A percentile compares a stretch with the other conserved stretches of the same genome.
Evolutionary conservation across 495 filamentous ascomycete species (phyloP).

Genomic region (Podospora pseudopauciseta): DNA sequence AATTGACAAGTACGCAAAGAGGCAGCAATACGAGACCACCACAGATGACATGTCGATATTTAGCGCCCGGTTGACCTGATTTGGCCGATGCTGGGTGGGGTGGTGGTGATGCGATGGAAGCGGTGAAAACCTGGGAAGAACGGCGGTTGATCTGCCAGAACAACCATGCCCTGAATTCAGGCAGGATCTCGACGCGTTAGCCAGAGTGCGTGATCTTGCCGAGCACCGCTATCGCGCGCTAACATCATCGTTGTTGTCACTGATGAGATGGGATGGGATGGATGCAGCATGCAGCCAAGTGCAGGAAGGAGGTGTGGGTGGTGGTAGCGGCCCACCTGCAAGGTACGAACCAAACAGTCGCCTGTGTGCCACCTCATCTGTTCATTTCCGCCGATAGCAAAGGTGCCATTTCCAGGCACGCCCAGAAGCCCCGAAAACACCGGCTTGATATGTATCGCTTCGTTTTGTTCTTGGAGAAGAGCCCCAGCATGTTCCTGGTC

Average conservation of each 20-base stretch:
- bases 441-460: not conserved
- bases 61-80: slow-evolving; percentile 1
- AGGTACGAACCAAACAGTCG: slow-evolving; percentile 10
- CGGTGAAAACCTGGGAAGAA: not conserved
- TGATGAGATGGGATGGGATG: not conserved
- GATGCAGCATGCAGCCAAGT: not conserved
- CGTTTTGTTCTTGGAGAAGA: not conserved
- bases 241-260: not conserved
- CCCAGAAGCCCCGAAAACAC: not conserved
- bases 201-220: slow-evolving; percentile 2
- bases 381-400: slow-evolving; percentile 17
- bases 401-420: slow-evolving; percentile 19
- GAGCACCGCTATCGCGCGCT: not conserved
- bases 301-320: not conserved
- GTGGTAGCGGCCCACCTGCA: slow-evolving; percentile 5
- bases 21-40: not conserved
- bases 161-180: not conserved
- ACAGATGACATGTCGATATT: not conserved
- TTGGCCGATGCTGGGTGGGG: not conserved
- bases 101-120: not conserved
- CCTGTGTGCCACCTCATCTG: slow-evolving; percentile 10
- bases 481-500: not conserved
- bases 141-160: slow-evolving; percentile 1
- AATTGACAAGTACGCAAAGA: not conserved
- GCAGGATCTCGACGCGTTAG: slow-evolving; percentile 4